These are phyloP conservation scores for Penstemon davidsonii DNA, from an alignment of 257 asterid genomes.

Conservation along the genomic window DNA sequence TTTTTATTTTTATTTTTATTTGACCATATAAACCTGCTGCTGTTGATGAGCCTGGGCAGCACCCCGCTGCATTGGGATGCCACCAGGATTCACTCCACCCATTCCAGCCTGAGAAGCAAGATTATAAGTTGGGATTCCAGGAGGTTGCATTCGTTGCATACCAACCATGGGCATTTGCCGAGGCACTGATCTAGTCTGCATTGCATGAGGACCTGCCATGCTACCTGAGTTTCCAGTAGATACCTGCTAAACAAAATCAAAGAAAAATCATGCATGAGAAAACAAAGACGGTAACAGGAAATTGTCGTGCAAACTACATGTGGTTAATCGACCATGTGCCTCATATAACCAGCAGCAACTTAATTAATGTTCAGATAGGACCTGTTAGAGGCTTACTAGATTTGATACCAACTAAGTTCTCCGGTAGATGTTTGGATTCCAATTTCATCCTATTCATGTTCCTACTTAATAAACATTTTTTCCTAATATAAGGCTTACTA, in stretches of 20 bases:
- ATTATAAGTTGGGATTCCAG: constrained; percentile 78
- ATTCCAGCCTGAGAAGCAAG: constrained; percentile 85
- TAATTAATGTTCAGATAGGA: constrained; percentile 5
- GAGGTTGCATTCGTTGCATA: constrained; percentile 84
- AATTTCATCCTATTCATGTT: background rate
- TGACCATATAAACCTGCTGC: constrained; percentile 62
- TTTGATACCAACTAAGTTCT: constrained; percentile 1
- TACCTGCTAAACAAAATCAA: constrained; percentile 42
- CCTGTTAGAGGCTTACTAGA: background rate
- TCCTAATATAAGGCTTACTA: too few relatives aligned
- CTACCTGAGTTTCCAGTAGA: constrained; percentile 77
- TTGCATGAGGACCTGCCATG: constrained; percentile 73
- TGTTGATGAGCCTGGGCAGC: constrained; percentile 91
- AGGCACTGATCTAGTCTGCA: constrained; percentile 76
- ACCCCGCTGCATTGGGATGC: constrained; percentile 89
- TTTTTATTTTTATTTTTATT: background rate
- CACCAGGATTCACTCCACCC: constrained; percentile 78
- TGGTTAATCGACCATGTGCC: background rate
- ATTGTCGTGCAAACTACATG: constrained; percentile 13
- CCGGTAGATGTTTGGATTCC: background rate
- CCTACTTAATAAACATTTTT: constrained; percentile 10
- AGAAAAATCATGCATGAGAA: constrained; percentile 19
- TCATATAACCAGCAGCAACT: background rate
- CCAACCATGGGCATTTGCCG: constrained; percentile 81
- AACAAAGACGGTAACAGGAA: constrained; percentile 2